These are phyloP conservation scores for Plasmodium falciparum DNA, from an alignment of 169 alveolate species.

Conservation along the genomic window DNA sequence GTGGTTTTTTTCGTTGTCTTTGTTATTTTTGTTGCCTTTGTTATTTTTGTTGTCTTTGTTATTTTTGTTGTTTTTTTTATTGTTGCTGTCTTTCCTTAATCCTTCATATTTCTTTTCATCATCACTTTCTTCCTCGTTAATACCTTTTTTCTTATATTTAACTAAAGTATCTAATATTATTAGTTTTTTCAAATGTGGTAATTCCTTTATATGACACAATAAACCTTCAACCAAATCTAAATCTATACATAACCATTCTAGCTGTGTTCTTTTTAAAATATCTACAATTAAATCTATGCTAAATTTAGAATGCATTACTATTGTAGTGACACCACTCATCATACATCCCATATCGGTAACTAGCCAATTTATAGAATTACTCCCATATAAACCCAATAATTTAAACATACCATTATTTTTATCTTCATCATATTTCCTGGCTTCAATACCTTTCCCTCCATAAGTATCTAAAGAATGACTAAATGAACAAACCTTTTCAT, in stretches of 20 bases:
- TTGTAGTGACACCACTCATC: constrained; percentile 25
- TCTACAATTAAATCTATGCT: constrained; percentile 37
- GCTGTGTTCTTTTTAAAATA: constrained; percentile 24
- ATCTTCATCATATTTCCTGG: constrained; percentile 20
- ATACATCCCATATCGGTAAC: constrained; percentile 26
- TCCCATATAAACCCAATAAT: constrained; percentile 60
- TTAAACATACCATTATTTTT: constrained; percentile 32
- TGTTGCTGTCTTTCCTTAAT: background rate
- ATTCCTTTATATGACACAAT: background rate
- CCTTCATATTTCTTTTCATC: background rate
- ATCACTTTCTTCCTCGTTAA: background rate
- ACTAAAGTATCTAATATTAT: constrained; percentile 21
- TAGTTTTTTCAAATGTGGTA: constrained; percentile 47
- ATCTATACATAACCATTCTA: constrained; percentile 63
- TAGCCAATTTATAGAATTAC: constrained; percentile 56
- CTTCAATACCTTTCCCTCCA: constrained; percentile 40
- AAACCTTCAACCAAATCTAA: constrained; percentile 11
- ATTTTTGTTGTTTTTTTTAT: no score
- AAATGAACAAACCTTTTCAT: background rate
- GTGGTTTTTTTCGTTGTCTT: no score
- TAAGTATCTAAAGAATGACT: background rate
- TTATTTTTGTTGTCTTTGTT: no score
- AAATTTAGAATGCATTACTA: constrained; percentile 69
- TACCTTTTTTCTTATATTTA: background rate
- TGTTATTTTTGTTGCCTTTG: no score